Conservation (phyloP, 345 rosid genomes). For the Gossypium raimondii region DNA sequence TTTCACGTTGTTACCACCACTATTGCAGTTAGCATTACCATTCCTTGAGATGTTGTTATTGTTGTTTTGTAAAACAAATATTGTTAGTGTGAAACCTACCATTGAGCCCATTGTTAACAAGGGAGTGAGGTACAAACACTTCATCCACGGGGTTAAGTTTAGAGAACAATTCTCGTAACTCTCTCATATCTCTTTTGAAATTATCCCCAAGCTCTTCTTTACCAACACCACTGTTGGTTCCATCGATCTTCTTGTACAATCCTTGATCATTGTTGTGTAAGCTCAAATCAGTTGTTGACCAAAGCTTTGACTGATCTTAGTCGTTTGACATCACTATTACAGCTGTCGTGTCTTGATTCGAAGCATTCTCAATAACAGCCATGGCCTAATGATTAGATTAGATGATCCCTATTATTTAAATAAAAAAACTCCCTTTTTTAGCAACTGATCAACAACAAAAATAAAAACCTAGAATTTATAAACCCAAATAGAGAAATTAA, state of each 20-base stretch:
- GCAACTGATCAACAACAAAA: conserved; percentile 12
- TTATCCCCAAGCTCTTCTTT: conserved; percentile 22
- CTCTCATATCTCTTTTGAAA: conserved; percentile 58
- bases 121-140: conserved; percentile 86
- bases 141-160: conserved; percentile 88
- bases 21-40: conserved; percentile 41
- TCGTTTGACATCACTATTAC: conserved; percentile 33
- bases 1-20: conserved; percentile 16
- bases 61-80: conserved; percentile 24
- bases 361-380: conserved; percentile 44
- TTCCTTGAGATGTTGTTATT: conserved; percentile 18
- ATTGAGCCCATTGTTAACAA: conserved; percentile 29
- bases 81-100: conserved; percentile 41
- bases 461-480: background rate
- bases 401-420: background rate
- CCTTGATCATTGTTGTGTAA: conserved; percentile 24
- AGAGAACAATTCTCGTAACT: conserved; percentile 76
- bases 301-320: conserved; percentile 29
- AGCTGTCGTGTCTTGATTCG: conserved; percentile 27
- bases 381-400: conserved; percentile 25
- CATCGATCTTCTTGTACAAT: conserved; percentile 34
- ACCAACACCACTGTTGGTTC: no score
- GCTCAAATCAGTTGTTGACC: background rate
- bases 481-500: background rate
- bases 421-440: background rate